Percentiles rank a stretch among this genome's conserved stretches.
Conservation (phyloP, 2,329 filamentous ascomycete species). For the Fusarium lateritium region DNA sequence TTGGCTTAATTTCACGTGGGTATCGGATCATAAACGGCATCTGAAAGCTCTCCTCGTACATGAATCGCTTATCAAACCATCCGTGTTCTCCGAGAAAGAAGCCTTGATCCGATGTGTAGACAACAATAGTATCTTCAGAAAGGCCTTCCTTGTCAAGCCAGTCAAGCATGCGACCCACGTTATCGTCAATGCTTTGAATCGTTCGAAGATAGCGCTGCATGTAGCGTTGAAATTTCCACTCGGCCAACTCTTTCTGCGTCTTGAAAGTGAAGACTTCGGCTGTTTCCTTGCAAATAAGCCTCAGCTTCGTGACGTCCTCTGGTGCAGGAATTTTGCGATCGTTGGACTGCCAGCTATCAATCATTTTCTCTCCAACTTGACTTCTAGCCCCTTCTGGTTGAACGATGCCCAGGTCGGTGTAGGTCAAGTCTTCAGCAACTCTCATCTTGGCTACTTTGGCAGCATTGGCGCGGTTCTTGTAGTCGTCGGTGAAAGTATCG, state of each 20-base stretch:
- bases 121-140: conserved; percentile 63
- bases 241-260: conserved; percentile 58
- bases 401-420: conserved; percentile 65
- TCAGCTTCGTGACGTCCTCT: conserved; percentile 32
- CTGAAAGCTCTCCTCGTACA: conserved; percentile 71
- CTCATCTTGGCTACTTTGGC: conserved; percentile 66
- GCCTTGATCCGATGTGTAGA: conserved; percentile 70
- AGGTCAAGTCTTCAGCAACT: conserved; percentile 66
- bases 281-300: conserved; percentile 63
- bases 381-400: conserved; percentile 63
- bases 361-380: conserved; percentile 54
- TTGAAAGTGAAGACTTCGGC: conserved; percentile 63
- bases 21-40: conserved; percentile 68
- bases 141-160: conserved; percentile 59
- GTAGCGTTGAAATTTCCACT: conserved; percentile 71
- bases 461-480: conserved; percentile 66
- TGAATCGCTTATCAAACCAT: conserved; percentile 72
- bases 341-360: conserved; percentile 42
- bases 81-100: conserved; percentile 71
- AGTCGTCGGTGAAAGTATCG: conserved; percentile 68
- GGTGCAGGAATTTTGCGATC: conserved; percentile 50
- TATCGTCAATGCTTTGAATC: conserved; percentile 68
- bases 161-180: conserved; percentile 64
- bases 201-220: conserved; percentile 69
- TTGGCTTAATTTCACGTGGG: conserved; percentile 58